Percentiles rank a stretch among this genome's conserved stretches.
Conservation (phyloP, 352 stramenopile species). For the Globisporangium echinulatum region DNA sequence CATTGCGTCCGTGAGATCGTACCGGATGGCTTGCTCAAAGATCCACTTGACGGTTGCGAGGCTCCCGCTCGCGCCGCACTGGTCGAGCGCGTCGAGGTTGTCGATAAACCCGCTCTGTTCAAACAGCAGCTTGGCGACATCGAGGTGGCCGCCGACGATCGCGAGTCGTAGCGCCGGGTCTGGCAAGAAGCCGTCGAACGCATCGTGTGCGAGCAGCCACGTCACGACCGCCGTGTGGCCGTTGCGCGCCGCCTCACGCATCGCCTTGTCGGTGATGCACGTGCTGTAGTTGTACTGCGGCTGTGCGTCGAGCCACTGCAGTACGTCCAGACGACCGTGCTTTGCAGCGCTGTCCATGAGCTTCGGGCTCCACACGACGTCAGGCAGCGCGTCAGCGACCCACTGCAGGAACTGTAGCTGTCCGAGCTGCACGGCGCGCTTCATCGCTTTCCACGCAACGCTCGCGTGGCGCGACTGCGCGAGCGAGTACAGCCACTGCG, state of each 20-base stretch:
- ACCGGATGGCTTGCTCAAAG: constrained; percentile 9
- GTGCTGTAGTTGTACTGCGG: constrained; percentile 2
- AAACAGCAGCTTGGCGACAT: constrained; percentile 11
- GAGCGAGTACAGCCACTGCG: constrained; percentile 10
- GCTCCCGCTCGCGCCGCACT: constrained; percentile 9
- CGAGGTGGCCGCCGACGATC: constrained; percentile 12
- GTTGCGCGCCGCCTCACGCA: constrained; percentile 7
- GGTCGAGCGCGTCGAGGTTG: constrained; percentile 11
- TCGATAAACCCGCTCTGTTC: constrained; percentile 9
- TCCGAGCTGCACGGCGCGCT: constrained; percentile 6
- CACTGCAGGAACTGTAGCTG: constrained; percentile 10
- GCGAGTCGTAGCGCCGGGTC: constrained; percentile 9
- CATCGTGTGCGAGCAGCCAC: constrained; percentile 8
- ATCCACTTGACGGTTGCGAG: constrained; percentile 12
- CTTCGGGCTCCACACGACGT: constrained; percentile 5
- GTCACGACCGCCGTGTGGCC: constrained; percentile 4
- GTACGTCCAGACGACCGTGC: constrained; percentile 7
- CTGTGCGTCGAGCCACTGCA: constrained; percentile 8
- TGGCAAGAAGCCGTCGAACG: constrained; percentile 8
- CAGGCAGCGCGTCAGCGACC: constrained; percentile 1
- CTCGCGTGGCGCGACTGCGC: constrained; percentile 1
- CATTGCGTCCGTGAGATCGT: constrained; percentile 16
- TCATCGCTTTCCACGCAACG: constrained; percentile 13
- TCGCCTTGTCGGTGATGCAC: constrained; percentile 9
- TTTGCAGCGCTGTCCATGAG: constrained; percentile 11